Evolutionary conservation across 768 basidiomycete species (phyloP).

Genomic region (Lentinula detonsa): DNA sequence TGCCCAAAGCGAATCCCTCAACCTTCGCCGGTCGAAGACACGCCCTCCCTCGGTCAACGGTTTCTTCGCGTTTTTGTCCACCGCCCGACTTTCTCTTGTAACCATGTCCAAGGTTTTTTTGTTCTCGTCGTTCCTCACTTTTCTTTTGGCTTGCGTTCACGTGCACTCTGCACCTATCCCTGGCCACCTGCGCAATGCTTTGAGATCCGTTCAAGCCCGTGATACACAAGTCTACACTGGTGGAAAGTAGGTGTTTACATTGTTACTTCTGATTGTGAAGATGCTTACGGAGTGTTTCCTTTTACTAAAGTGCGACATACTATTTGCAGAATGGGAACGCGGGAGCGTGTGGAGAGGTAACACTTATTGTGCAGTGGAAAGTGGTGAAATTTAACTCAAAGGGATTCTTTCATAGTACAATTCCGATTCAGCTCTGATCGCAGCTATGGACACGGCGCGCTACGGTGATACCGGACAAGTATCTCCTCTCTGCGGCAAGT

Average conservation of each 20-base stretch:
- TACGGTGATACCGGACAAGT: neutral
- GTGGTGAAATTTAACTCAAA: no score
- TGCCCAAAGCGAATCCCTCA: neutral
- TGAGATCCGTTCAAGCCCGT: neutral
- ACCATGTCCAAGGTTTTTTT: neutral
- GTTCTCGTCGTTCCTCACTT: neutral
- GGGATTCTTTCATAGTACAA: neutral
- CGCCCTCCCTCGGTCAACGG: neutral
- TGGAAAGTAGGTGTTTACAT: neutral
- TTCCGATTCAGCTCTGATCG: neutral
- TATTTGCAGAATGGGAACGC: neutral
- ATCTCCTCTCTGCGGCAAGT: constrained; percentile 1
- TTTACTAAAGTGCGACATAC: neutral
- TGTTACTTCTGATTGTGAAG: neutral
- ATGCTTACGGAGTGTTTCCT: neutral
- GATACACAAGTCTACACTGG: neutral
- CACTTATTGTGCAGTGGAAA: neutral
- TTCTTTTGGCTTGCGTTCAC: neutral
- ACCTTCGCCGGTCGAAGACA: constrained; percentile 4
- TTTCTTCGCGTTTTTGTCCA: neutral
- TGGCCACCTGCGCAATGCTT: neutral
- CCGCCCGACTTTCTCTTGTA: neutral
- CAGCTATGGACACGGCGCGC: neutral
- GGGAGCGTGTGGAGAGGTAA: neutral
- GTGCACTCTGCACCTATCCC: neutral